Conservation (phyloP, 805 yeast genomes). For the Blastobotrys muscicola region DNA sequence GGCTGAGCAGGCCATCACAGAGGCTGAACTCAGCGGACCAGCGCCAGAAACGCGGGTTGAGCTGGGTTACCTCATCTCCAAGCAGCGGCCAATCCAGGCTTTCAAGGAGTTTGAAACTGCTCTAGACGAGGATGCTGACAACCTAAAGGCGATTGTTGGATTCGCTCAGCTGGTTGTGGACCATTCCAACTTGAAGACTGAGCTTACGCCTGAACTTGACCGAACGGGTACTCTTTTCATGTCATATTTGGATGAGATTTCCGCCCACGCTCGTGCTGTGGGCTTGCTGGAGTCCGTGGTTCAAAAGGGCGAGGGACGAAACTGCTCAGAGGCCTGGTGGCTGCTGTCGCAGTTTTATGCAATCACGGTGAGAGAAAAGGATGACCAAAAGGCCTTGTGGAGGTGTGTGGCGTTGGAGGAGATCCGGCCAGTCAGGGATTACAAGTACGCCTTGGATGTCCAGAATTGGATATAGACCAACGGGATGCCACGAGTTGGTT, state of each 20-base stretch:
- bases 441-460: constrained; percentile 14
- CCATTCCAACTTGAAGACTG: constrained; percentile 6
- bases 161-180: constrained; percentile 11
- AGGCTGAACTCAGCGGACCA: constrained; percentile 48
- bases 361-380: constrained; percentile 40
- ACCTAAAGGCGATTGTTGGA: constrained; percentile 43
- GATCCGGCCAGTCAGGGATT: constrained; percentile 43
- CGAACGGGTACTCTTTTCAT: constrained; percentile 31
- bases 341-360: constrained; percentile 56
- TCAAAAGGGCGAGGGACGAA: constrained; percentile 34
- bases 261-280: constrained; percentile 44
- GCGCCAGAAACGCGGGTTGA: constrained; percentile 42
- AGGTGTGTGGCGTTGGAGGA: constrained; percentile 55
- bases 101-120: constrained; percentile 58
- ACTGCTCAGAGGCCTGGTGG: constrained; percentile 59
- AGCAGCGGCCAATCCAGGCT: constrained; percentile 38
- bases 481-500: too few species aligned
- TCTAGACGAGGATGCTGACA: constrained; percentile 39
- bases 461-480: constrained; percentile 4
- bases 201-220: background rate
- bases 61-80: constrained; percentile 37
- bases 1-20: constrained; percentile 61
- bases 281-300: constrained; percentile 32
- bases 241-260: constrained; percentile 45
- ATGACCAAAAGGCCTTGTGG: constrained; percentile 46